Conservation (phyloP, 225 moss, liverwort and hornwort genomes). For the Bryoerythrophyllum caledonicum region DNA sequence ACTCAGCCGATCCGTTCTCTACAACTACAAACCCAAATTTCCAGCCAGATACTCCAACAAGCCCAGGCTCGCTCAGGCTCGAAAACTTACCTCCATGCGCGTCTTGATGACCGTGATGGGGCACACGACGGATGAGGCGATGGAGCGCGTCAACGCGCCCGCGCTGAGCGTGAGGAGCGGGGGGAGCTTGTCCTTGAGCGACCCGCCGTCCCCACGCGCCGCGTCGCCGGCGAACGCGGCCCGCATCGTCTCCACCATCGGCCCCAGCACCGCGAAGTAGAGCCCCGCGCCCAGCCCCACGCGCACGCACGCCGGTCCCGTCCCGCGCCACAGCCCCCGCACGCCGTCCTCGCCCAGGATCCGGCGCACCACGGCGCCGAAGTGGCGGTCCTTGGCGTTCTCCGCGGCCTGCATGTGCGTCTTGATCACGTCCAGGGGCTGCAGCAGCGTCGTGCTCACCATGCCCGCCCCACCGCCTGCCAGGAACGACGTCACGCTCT, state of each 20-base stretch:
- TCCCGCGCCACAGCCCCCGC: conserved; percentile 87
- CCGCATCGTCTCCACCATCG: conserved; percentile 74
- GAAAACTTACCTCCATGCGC: conserved; percentile 87
- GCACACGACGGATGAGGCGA: conserved; percentile 78
- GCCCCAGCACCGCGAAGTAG: conserved; percentile 84
- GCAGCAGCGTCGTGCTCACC: conserved; percentile 67
- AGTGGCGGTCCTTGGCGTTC: conserved; percentile 46
- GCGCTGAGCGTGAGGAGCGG: conserved; percentile 74
- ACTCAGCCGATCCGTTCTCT: conserved; percentile 5
- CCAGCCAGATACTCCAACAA: too few relatives aligned
- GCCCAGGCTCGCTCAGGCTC: neutral
- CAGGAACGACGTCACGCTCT: conserved; percentile 63
- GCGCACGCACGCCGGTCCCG: conserved; percentile 88
- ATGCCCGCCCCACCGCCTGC: conserved; percentile 84
- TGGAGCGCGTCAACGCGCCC: conserved; percentile 72
- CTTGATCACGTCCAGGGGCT: conserved; percentile 93
- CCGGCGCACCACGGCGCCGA: conserved; percentile 55
- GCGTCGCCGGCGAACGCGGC: conserved; percentile 37
- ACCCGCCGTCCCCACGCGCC: conserved; percentile 30
- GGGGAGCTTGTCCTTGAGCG: conserved; percentile 70
- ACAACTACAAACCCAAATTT: conserved; percentile 3
- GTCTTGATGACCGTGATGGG: conserved; percentile 97
- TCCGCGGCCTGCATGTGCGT: conserved; percentile 90
- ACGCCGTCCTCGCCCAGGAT: conserved; percentile 73
- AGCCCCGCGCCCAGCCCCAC: conserved; percentile 91